phyloP scores from a whole-genome alignment of 225 moss, liverwort and hornwort genomes.

The Straminergon stramineum region DNA sequence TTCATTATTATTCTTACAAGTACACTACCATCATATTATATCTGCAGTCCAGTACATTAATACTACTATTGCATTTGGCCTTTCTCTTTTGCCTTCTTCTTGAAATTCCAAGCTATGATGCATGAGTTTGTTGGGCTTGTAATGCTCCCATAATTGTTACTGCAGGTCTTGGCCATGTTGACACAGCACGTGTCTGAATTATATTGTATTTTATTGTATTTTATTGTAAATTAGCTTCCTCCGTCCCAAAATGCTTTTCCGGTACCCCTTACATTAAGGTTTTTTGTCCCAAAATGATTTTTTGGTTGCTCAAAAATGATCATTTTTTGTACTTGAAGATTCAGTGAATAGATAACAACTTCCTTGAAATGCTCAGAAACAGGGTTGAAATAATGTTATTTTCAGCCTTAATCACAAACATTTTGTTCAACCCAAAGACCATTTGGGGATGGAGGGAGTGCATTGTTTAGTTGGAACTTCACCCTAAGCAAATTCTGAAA shows the following conservation, averaged over 20 bases:
- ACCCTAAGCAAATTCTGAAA: rapidly evolving
- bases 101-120: not conserved
- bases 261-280: too few relatives aligned
- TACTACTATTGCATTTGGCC: not conserved
- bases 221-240: not conserved
- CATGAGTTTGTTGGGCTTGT: not conserved
- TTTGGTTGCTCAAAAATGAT: not conserved
- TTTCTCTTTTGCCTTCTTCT: not conserved
- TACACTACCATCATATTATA: not conserved
- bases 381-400: not conserved
- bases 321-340: not conserved
- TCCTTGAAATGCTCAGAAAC: not conserved
- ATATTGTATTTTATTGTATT: too few relatives aligned
- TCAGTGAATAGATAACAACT: not conserved
- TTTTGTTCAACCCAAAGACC: rapidly evolving
- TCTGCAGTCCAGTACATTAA: not conserved
- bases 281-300: not conserved
- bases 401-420: not conserved
- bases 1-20: not conserved
- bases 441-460: not conserved
- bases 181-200: not conserved
- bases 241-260: not conserved
- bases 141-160: not conserved
- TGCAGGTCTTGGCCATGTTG: not conserved
- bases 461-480: not conserved